Conservation (phyloP, 208 protist species). For the Angomonas deanei region DNA sequence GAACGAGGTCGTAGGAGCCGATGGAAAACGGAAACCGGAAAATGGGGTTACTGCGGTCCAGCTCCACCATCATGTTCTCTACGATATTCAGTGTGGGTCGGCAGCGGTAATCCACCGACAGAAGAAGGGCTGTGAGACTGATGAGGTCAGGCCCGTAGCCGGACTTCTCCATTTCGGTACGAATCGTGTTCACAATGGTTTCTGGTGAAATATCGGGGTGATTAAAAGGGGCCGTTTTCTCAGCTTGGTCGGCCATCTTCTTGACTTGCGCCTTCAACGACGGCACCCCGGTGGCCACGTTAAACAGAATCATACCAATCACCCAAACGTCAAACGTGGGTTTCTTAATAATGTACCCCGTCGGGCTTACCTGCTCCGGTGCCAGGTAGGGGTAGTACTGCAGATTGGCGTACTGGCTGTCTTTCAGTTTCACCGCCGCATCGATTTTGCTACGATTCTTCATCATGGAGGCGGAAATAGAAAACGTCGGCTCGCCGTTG, state of each 20-base stretch:
- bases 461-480: constrained; percentile 21
- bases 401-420: constrained; percentile 14
- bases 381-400: constrained; percentile 18
- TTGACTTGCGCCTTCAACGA: constrained; percentile 7
- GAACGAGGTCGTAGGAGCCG: constrained; percentile 51
- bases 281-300: constrained; percentile 28
- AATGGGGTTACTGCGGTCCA: constrained; percentile 51
- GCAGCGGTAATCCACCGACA: constrained; percentile 56
- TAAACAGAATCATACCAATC: constrained; percentile 46
- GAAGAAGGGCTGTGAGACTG: constrained; percentile 42
- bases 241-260: background rate
- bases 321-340: constrained; percentile 45
- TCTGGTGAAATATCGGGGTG: constrained; percentile 40
- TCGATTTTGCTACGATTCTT: constrained; percentile 10
- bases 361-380: constrained; percentile 19
- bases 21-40: constrained; percentile 70
- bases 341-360: background rate
- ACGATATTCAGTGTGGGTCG: constrained; percentile 40
- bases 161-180: constrained; percentile 31
- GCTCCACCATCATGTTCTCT: constrained; percentile 42
- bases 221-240: constrained; percentile 49
- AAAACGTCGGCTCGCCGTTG: constrained; percentile 25
- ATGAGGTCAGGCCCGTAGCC: constrained; percentile 44
- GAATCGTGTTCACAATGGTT: constrained; percentile 30
- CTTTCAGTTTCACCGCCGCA: constrained; percentile 5